A percentile compares a stretch with the other conserved stretches of the same genome.
phyloP scores from a whole-genome alignment of 75 land plant species.

The Picea glauca region DNA sequence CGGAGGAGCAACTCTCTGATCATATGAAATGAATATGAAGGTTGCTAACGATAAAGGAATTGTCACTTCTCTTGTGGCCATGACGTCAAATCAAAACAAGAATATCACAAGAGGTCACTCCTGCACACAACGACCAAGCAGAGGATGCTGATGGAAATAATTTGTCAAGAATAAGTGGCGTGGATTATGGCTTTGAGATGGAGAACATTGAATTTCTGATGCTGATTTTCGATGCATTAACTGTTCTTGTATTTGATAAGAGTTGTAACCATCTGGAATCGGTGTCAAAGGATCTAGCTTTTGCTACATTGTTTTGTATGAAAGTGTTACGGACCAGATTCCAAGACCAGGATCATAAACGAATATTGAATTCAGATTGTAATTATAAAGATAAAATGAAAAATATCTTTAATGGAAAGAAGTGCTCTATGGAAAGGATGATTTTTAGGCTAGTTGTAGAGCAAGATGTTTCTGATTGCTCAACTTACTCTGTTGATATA shows the following conservation, averaged over 20 bases:
- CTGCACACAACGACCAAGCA: no score
- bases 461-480: constrained; percentile 1
- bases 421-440: constrained; percentile 33
- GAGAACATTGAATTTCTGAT: constrained; percentile 12
- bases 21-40: no score
- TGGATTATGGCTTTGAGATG: background rate
- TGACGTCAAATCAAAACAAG: no score
- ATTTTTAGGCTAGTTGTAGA: constrained; percentile 60
- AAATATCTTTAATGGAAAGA: background rate
- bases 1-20: no score
- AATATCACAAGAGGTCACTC: no score
- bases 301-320: constrained; percentile 13
- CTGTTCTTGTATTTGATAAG: constrained; percentile 23
- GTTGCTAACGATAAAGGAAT: no score
- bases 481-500: background rate
- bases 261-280: constrained; percentile 13
- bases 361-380: background rate
- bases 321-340: constrained; percentile 17
- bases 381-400: background rate
- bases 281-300: constrained; percentile 21
- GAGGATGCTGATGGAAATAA: no score
- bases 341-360: constrained; percentile 1
- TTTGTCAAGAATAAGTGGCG: background rate
- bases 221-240: constrained; percentile 21
- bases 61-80: no score